Conservation (phyloP, 2,329 filamentous ascomycete genomes). For the Magnaporthiopsis incrustans region DNA sequence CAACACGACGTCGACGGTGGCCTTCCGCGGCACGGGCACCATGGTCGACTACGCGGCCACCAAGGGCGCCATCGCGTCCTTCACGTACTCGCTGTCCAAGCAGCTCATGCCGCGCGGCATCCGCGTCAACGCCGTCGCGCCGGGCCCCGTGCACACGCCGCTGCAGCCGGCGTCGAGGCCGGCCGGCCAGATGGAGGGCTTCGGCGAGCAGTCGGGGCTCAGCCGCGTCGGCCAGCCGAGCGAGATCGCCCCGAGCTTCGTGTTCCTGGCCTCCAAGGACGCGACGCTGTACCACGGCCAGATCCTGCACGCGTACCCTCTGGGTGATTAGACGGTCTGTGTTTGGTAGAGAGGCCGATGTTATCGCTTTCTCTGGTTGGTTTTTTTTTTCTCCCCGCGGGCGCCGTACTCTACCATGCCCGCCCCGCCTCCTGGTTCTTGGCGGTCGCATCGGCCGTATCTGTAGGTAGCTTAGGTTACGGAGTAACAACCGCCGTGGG, state of each 20-base stretch:
- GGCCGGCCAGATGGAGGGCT: conserved; percentile 35
- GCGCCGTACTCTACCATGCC: no score
- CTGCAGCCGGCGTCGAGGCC: conserved; percentile 34
- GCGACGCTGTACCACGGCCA: conserved; percentile 30
- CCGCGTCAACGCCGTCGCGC: conserved; percentile 40
- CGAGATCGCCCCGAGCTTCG: conserved; percentile 32
- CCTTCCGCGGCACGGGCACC: conserved; percentile 40
- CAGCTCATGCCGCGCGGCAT: conserved; percentile 49
- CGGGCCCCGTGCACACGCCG: conserved; percentile 35
- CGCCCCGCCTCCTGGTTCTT: no score
- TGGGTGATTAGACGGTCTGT: conserved; percentile 28
- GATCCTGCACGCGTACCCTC: conserved; percentile 30
- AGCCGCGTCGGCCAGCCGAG: conserved; percentile 34
- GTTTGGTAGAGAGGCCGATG: no score
- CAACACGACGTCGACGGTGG: conserved; percentile 80
- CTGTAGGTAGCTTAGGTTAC: no score
- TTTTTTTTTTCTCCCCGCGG: no score
- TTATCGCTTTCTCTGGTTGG: no score
- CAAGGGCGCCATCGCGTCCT: conserved; percentile 50
- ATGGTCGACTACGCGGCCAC: conserved; percentile 50
- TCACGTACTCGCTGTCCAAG: conserved; percentile 43
- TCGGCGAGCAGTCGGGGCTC: conserved; percentile 28
- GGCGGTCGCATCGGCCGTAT: no score
- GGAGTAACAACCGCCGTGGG: no score
- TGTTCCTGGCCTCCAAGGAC: conserved; percentile 33